Conservation (phyloP, 805 yeast species). For the Metschnikowia henanensis region DNA sequence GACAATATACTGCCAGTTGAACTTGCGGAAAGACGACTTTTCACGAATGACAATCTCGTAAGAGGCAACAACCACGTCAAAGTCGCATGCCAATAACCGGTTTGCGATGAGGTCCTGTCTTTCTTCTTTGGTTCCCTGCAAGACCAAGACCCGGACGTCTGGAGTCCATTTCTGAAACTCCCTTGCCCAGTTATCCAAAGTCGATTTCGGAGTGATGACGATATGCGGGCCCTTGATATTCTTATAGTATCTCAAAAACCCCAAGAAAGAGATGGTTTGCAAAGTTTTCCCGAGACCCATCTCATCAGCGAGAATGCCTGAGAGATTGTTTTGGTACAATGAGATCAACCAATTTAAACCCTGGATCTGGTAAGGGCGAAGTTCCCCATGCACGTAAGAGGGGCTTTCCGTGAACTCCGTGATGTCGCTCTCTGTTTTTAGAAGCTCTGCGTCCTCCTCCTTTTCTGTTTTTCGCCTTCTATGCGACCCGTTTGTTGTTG, state of each 20-base stretch:
- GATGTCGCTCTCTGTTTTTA: slow-evolving; percentile 51
- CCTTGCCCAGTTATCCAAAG: slow-evolving; percentile 78
- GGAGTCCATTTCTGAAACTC: slow-evolving; percentile 82
- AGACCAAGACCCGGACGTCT: slow-evolving; percentile 64
- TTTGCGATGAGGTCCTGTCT: slow-evolving; percentile 54
- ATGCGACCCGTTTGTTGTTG: slow-evolving; percentile 23
- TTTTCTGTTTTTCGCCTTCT: slow-evolving; percentile 71
- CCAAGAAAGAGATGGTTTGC: slow-evolving; percentile 76
- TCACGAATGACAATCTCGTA: slow-evolving; percentile 79
- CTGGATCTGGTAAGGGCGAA: slow-evolving; percentile 76
- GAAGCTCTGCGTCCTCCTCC: slow-evolving; percentile 75
- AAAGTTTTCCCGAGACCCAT: slow-evolving; percentile 85
- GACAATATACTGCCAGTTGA: slow-evolving; percentile 74
- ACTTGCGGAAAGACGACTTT: slow-evolving; percentile 62
- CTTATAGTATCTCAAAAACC: slow-evolving; percentile 64
- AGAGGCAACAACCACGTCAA: slow-evolving; percentile 71
- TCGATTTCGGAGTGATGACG: slow-evolving; percentile 77
- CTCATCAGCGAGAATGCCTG: slow-evolving; percentile 82
- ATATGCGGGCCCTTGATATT: slow-evolving; percentile 69
- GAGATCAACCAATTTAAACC: slow-evolving; percentile 80
- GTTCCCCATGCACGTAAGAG: slow-evolving; percentile 51
- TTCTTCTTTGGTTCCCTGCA: slow-evolving; percentile 75
- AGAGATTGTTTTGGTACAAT: slow-evolving; percentile 62
- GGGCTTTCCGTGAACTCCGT: slow-evolving; percentile 55
- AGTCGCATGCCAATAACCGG: slow-evolving; percentile 55